Evolutionary conservation across 2,329 filamentous ascomycete genomes (phyloP).

Genomic region (Penicillium paneum): DNA sequence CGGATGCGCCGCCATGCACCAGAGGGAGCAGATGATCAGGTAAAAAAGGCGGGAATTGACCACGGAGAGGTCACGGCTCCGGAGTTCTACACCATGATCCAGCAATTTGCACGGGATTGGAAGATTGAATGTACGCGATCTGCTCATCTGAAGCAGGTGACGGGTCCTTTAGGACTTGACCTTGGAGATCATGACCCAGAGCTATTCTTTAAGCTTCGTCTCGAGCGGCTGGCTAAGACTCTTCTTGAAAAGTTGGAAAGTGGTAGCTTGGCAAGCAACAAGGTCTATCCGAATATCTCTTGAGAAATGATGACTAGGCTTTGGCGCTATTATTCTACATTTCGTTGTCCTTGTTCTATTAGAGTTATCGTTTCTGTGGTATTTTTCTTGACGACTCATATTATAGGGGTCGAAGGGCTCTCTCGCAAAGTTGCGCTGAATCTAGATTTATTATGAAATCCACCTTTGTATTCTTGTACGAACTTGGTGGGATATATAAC

Average conservation of each 20-base stretch:
- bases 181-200: constrained; percentile 8
- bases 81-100: constrained; percentile 5
- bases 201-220: neutral
- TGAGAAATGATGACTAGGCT: neutral
- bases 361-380: neutral
- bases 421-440: neutral
- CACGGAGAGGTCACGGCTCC: constrained; percentile 1
- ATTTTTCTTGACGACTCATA: neutral
- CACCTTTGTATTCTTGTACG: neutral
- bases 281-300: constrained; percentile 16
- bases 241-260: neutral
- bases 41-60: neutral
- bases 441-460: neutral
- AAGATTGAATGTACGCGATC: constrained; percentile 8
- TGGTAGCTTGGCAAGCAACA: neutral
- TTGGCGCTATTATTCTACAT: constrained; percentile 20
- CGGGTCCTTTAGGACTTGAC: neutral
- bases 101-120: constrained; percentile 7
- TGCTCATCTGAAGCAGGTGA: neutral
- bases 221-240: constrained; percentile 1
- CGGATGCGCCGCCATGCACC: constrained; percentile 3
- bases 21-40: neutral
- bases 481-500: neutral
- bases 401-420: neutral
- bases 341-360: neutral